phyloP scores from a whole-genome alignment of 805 yeast genomes.

The Saccharomycopsis oosterbeekiorum region DNA sequence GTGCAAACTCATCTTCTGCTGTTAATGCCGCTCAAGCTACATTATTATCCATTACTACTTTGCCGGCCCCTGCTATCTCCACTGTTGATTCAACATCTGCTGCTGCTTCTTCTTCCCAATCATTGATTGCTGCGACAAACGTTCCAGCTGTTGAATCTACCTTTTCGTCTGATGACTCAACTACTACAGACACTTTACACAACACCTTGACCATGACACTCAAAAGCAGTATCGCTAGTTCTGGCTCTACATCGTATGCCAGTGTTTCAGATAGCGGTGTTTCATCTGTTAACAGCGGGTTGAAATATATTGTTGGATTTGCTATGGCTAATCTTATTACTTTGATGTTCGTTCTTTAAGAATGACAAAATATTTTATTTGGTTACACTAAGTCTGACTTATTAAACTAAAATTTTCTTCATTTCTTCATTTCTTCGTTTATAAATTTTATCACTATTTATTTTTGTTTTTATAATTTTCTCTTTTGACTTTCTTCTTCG shows the following conservation, averaged over 20 bases:
- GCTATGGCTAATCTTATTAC: constrained; percentile 1
- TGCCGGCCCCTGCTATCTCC: not conserved
- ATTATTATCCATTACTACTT: not conserved
- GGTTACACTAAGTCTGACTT: not conserved
- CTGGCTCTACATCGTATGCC: not conserved
- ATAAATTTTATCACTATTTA: not conserved
- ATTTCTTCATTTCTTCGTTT: not conserved
- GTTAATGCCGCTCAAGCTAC: not conserved
- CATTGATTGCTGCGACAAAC: not conserved
- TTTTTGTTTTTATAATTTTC: not conserved
- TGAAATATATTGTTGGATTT: not conserved
- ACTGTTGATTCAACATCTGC: not conserved
- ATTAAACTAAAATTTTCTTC: not conserved
- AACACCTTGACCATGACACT: not conserved
- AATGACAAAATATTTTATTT: not conserved
- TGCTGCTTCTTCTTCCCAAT: not conserved
- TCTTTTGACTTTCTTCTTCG: not conserved
- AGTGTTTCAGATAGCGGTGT: not conserved
- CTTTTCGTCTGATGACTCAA: constrained; percentile 2
- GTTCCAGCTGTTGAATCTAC: not conserved
- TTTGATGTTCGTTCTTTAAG: not conserved
- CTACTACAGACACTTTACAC: not conserved
- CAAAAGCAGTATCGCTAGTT: not conserved
- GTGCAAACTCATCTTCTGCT: not conserved
- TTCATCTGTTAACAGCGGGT: not conserved